These are phyloP conservation scores for Dittrichia graveolens DNA, from an alignment of 129 eudicot genomes.

Conservation along the genomic window DNA sequence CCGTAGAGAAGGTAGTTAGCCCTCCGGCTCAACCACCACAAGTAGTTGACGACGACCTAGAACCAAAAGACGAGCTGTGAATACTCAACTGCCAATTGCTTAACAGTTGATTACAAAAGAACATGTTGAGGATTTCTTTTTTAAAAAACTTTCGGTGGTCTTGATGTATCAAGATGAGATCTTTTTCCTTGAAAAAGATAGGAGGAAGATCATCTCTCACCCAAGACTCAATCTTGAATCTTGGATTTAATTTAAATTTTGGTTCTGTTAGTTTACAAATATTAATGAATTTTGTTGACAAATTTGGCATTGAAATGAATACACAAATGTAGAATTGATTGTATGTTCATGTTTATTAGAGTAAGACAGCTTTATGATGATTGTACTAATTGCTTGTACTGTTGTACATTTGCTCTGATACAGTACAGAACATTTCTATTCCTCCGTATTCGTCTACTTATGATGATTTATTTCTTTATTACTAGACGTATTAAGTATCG, in stretches of 20 bases:
- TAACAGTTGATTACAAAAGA: neutral
- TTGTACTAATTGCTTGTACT: constrained; percentile 30
- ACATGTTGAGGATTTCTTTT: neutral
- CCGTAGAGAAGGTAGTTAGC: constrained; percentile 44
- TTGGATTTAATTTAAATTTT: constrained; percentile 16
- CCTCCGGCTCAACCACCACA: constrained; percentile 37
- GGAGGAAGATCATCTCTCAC: constrained; percentile 6
- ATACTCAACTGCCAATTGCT: neutral
- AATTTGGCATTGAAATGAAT: constrained; percentile 29
- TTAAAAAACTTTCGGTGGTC: neutral
- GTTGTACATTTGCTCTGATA: constrained; percentile 25
- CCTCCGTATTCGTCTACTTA: neutral
- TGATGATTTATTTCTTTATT: neutral
- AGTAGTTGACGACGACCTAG: constrained; percentile 39
- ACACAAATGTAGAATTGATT: constrained; percentile 32
- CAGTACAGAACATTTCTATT: neutral
- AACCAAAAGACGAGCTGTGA: constrained; percentile 68
- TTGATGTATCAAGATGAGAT: constrained; percentile 20
- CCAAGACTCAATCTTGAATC: neutral
- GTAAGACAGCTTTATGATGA: constrained; percentile 30
- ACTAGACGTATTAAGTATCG: too few relatives aligned
- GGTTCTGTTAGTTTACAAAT: constrained; percentile 19
- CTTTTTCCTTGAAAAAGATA: constrained; percentile 8
- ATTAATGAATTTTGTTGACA: constrained; percentile 33
- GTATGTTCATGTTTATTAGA: constrained; percentile 24